A percentile compares a stretch with the other conserved stretches of the same genome.
Evolutionary conservation across 345 rosid genomes (phyloP).

Genomic region (Populus pruinosa): DNA sequence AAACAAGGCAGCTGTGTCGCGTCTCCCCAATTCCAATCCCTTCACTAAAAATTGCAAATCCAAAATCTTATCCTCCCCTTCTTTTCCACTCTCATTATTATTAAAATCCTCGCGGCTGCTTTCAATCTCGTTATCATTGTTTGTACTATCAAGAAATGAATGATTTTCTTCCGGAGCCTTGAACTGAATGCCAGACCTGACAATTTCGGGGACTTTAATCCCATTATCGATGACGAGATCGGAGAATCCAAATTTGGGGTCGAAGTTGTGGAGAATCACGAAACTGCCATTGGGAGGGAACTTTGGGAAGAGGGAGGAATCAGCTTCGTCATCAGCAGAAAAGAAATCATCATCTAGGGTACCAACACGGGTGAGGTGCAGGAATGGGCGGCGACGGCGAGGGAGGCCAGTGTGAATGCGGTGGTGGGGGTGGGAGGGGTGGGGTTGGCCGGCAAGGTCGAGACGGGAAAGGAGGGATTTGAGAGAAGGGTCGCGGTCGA

Average conservation of each 20-base stretch:
- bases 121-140: slow-evolving; percentile 10
- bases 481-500: slow-evolving; percentile 84
- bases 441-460: slow-evolving; percentile 40
- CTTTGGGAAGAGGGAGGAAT: slow-evolving; percentile 41
- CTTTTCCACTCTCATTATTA: slow-evolving; percentile 21
- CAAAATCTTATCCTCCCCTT: slow-evolving; percentile 36
- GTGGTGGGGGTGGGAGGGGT: slow-evolving; percentile 26
- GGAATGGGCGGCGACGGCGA: slow-evolving; percentile 47
- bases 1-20: slow-evolving; percentile 66
- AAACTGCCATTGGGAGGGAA: slow-evolving; percentile 53
- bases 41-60: slow-evolving; percentile 62
- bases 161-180: slow-evolving; percentile 16
- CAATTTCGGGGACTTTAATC: slow-evolving; percentile 44
- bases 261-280: slow-evolving; percentile 52
- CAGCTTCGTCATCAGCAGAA: slow-evolving; percentile 62
- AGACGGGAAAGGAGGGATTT: slow-evolving; percentile 80
- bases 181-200: slow-evolving; percentile 53
- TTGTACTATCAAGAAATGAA: not conserved
- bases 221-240: slow-evolving; percentile 51
- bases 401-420: slow-evolving; percentile 12
- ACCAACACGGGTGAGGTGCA: slow-evolving; percentile 79
- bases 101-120: slow-evolving; percentile 15
- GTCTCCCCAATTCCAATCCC: slow-evolving; percentile 65
- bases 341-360: slow-evolving; percentile 80
- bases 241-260: slow-evolving; percentile 52